Evolutionary conservation across 2,329 filamentous ascomycete species (phyloP), one percentile per base, ranked within the genome.

Genomic region (Aureobasidium sp.): DNA sequence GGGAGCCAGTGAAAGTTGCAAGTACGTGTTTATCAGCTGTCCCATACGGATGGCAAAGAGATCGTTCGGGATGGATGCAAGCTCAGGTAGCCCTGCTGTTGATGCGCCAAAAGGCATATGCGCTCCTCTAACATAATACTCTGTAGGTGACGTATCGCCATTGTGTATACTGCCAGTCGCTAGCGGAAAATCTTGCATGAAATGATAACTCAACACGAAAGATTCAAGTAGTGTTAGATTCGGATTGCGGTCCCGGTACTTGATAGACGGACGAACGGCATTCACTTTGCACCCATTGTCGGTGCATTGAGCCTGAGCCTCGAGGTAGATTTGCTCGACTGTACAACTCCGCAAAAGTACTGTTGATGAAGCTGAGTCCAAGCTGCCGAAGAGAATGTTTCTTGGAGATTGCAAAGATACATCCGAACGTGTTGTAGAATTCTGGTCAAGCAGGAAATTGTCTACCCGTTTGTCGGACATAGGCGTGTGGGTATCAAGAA

Each of bases 1-100:
- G 1, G 72, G 67, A 9, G 65, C 64, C 1, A 66, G 63, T 1
- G 36, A 71, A 2, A 74, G 55, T 42, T 75, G 72, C 39, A 68
- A 72, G 47, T 68, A 75, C 0, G 72, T 74, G 57, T 74, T 75
- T 2, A 73, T 12, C 0, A 69, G 52, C 5, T 68, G 34, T 25
- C 63, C 65, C 1, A 74, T 42, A 47, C 70, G 57, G 17, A 31
- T 55, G 0, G 69, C 68, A 51, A 74, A 73, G 9, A 42, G 3
- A 17, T 61, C 42, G 17, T 37, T 45, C 6, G 60, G 3, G 6
- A 64, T 37, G 20, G 2, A 22, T 5, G 17, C 3, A 2, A 61
- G 31, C 5, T 7, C 29, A 2, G 55, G 39, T 4, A 29, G 20
- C 4, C 14, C 36, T 41, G 55, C 15, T 5, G 12, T 59, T 14